Conservation (phyloP, 2,329 filamentous ascomycete species). For the Coniella lustricola region DNA sequence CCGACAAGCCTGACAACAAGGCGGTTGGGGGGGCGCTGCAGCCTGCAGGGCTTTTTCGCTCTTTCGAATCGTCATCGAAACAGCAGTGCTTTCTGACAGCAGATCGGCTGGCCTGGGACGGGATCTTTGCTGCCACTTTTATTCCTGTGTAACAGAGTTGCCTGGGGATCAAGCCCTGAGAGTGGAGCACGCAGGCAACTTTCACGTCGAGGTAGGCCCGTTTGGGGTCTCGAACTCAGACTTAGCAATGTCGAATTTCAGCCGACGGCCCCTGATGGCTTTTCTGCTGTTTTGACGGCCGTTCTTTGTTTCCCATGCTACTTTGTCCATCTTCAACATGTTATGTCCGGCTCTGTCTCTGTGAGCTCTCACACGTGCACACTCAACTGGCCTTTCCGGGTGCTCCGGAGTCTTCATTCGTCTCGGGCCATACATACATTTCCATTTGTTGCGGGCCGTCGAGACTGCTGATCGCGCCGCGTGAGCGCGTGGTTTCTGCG, state of each 20-base stretch:
- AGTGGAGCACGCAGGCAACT: neutral
- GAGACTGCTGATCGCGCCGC: neutral
- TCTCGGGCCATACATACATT: neutral
- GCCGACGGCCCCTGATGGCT: neutral
- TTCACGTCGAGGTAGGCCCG: too few species aligned
- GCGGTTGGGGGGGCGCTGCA: neutral
- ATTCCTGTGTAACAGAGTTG: too few species aligned
- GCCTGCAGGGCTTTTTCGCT: constrained; percentile 3
- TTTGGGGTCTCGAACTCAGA: too few species aligned
- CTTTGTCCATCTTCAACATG: neutral
- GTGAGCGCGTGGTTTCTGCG: neutral
- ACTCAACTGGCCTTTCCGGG: neutral
- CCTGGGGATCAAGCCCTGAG: neutral
- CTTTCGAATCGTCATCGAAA: constrained; percentile 4
- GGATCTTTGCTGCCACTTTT: neutral
- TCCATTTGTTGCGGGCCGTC: neutral
- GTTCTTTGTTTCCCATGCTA: neutral
- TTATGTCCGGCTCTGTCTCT: neutral
- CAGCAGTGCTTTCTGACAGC: neutral
- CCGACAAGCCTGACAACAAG: too few species aligned
- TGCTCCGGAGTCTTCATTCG: too few species aligned
- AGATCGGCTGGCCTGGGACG: neutral
- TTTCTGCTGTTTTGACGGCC: neutral
- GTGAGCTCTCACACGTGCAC: neutral
- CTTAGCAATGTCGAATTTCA: too few species aligned